Evolutionary conservation across 164 flowering plant genomes (phyloP).

Genomic region (Kalanchoe fedtschenkoi): DNA sequence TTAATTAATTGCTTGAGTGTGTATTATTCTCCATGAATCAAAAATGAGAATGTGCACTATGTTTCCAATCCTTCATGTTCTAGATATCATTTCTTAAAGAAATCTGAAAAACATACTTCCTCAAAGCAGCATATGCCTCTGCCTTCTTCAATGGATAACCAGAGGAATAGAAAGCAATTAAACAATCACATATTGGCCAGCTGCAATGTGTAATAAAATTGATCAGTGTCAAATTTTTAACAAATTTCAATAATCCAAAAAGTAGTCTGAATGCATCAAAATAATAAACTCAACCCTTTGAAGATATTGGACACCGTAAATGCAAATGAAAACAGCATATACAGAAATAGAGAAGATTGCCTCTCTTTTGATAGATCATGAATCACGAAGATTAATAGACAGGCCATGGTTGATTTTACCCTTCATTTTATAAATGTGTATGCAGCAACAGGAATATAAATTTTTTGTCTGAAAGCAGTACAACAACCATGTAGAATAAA

Average conservation of each 20-base stretch:
- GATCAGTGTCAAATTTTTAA: constrained; percentile 6
- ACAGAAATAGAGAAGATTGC: too few species aligned
- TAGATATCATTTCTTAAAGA: neutral
- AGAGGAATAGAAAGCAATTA: constrained; percentile 89
- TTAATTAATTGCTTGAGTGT: too few species aligned
- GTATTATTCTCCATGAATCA: neutral
- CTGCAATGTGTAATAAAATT: constrained; percentile 33
- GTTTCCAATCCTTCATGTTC: neutral
- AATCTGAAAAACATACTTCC: constrained; percentile 50
- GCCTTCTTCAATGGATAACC: constrained; percentile 98
- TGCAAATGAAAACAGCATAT: neutral
- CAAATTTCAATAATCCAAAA: neutral
- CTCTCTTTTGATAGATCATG: too few species aligned
- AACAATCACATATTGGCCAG: constrained; percentile 96
- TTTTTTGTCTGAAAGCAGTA: too few species aligned
- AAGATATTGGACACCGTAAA: neutral
- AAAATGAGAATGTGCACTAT: neutral
- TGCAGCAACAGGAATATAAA: too few species aligned
- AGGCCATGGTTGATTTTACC: too few species aligned
- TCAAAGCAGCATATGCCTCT: constrained; percentile 78
- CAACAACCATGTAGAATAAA: too few species aligned
- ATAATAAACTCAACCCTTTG: neutral
- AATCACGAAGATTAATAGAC: too few species aligned
- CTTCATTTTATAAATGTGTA: too few species aligned
- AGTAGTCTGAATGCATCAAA: neutral